A percentile compares a stretch with the other conserved stretches of the same genome.
Evolutionary conservation across 2,329 filamentous ascomycete genomes (phyloP).

Genomic region (Coniochaeta pulveracea): DNA sequence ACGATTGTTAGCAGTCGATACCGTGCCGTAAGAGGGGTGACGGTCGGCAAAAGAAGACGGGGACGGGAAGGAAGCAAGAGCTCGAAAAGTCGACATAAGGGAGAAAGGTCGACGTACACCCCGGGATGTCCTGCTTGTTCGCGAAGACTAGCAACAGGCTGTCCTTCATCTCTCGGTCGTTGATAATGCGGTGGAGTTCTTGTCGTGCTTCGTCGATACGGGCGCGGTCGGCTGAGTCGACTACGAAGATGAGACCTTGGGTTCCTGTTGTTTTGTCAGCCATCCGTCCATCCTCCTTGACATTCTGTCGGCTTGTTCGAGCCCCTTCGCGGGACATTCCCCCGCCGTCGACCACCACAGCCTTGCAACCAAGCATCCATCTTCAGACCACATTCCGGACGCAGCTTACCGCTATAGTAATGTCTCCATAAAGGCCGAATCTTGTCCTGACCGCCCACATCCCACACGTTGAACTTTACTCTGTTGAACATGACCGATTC

Average conservation of each 20-base stretch:
- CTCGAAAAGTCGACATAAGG: background rate
- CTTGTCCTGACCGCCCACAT: conserved; percentile 98
- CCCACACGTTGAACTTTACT: conserved; percentile 99
- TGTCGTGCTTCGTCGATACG: conserved; percentile 88
- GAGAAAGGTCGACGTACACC: conserved; percentile 40
- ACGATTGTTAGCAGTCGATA: conserved; percentile 6
- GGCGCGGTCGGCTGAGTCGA: conserved; percentile 85
- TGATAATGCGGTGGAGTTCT: conserved; percentile 94
- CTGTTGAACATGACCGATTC: conserved; percentile 99
- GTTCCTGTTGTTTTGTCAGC: conserved; percentile 60
- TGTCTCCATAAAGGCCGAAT: conserved; percentile 95
- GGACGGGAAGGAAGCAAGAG: background rate
- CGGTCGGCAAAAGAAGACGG: background rate
- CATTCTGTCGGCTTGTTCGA: background rate
- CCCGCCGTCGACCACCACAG: background rate
- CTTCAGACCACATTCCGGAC: too few relatives aligned
- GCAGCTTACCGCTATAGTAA: conserved; percentile 68
- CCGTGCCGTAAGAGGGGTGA: conserved; percentile 7
- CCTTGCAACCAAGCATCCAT: too few relatives aligned
- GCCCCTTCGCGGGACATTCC: background rate
- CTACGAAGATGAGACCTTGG: conserved; percentile 96
- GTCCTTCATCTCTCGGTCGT: conserved; percentile 96
- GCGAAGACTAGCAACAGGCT: conserved; percentile 90
- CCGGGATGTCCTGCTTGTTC: conserved; percentile 94
- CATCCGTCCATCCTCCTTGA: background rate